phyloP scores from a whole-genome alignment of 75 land plant species.

The Pinus albicaulis region DNA sequence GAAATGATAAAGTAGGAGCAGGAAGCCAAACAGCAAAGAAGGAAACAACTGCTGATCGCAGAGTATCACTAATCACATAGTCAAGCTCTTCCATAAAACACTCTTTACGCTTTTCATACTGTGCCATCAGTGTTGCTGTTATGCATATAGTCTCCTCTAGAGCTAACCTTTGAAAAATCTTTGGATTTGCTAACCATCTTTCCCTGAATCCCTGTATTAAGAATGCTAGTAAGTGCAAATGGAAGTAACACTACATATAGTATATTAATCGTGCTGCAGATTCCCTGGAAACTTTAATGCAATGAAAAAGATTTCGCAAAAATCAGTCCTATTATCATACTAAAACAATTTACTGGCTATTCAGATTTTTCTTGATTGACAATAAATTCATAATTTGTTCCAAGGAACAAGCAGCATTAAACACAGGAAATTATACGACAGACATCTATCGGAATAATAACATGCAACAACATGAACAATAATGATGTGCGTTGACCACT shows the following conservation, averaged over 20 bases:
- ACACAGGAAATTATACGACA: too few relatives aligned
- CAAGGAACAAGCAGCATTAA: too few relatives aligned
- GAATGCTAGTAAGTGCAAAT: not conserved
- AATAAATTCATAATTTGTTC: not conserved
- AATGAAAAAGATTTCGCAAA: not conserved
- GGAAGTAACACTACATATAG: not conserved
- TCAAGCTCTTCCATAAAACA: slow-evolving; percentile 86
- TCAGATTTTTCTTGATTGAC: not conserved
- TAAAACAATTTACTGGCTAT: not conserved
- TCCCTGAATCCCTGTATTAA: slow-evolving; percentile 82
- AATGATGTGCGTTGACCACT: too few relatives aligned
- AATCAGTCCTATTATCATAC: not conserved
- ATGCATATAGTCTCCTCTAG: slow-evolving; percentile 91
- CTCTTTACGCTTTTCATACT: slow-evolving; percentile 81
- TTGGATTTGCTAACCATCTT: slow-evolving; percentile 92
- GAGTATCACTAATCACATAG: slow-evolving; percentile 82
- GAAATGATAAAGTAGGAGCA: slow-evolving; percentile 88
- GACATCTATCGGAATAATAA: too few relatives aligned
- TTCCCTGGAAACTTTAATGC: slow-evolving; percentile 9
- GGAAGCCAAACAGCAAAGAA: slow-evolving; percentile 99
- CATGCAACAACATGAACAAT: too few relatives aligned
- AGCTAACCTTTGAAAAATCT: slow-evolving; percentile 82
- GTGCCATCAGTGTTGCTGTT: slow-evolving; percentile 84
- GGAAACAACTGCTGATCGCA: slow-evolving; percentile 82
- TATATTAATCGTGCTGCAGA: not conserved